A percentile compares a stretch with the other conserved stretches of the same genome.
These are phyloP conservation scores for Backusella mclennaniae DNA, from an alignment of 192 early-diverging fungal genomes.

Conservation along the genomic window DNA sequence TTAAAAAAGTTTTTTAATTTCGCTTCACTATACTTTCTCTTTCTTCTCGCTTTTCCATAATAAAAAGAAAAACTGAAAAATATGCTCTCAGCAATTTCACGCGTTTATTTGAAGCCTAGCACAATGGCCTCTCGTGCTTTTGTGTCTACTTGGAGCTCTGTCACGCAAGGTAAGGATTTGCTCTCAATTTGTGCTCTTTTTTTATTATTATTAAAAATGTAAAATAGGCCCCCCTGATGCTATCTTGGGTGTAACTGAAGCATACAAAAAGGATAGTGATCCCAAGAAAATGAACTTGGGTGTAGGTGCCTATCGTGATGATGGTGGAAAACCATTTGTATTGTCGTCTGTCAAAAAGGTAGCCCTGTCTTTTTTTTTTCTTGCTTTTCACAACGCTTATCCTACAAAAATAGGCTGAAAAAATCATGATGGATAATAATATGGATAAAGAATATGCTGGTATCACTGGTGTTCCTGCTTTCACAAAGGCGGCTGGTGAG, in stretches of 20 bases:
- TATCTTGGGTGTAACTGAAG: slow-evolving; percentile 88
- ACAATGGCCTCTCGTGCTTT: slow-evolving; percentile 23
- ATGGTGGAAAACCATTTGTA: slow-evolving; percentile 90
- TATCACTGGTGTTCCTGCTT: slow-evolving; percentile 87
- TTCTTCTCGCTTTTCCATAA: not conserved
- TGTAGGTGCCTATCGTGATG: slow-evolving; percentile 96
- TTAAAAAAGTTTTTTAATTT: too few species aligned
- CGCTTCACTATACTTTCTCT: too few species aligned
- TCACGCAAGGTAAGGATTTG: slow-evolving; percentile 44
- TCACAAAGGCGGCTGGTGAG: slow-evolving; percentile 77
- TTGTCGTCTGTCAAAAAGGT: slow-evolving; percentile 84
- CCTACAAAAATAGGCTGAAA: slow-evolving; percentile 64
- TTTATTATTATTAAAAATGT: not conserved
- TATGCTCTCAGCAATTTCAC: slow-evolving; percentile 34
- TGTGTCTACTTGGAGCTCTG: slow-evolving; percentile 53
- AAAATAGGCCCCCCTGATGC: slow-evolving; percentile 67
- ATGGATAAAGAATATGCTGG: slow-evolving; percentile 96
- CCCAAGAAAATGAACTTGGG: slow-evolving; percentile 97
- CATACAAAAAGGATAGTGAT: slow-evolving; percentile 89
- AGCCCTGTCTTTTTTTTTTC: not conserved
- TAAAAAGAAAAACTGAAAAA: not conserved
- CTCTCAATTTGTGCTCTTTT: not conserved
- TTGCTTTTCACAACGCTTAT: not conserved
- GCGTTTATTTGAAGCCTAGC: slow-evolving; percentile 10
- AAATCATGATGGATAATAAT: slow-evolving; percentile 55